phyloP scores from a whole-genome alignment of 768 basidiomycete species.

The Antrodiella citrinella region DNA sequence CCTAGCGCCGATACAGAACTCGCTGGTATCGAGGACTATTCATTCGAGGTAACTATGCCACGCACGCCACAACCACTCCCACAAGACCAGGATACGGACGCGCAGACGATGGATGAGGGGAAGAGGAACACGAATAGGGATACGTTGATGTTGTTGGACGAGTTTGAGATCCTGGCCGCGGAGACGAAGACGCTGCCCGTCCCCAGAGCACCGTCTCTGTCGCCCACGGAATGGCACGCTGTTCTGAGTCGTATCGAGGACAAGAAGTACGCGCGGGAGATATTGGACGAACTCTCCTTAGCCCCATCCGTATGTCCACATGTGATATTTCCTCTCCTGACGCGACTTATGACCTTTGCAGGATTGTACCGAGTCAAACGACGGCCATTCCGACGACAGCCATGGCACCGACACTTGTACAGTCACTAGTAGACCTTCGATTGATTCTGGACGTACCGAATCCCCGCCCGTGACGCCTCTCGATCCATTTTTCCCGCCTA shows the following conservation, averaged over 20 bases:
- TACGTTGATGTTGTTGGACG: conserved; percentile 1
- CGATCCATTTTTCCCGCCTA: neutral
- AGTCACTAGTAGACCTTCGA: neutral
- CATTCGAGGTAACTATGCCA: neutral
- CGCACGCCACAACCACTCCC: no score
- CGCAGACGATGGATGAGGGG: neutral
- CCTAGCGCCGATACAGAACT: neutral
- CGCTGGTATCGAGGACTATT: neutral
- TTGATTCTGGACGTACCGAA: neutral
- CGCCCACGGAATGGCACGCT: neutral
- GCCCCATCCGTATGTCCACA: neutral
- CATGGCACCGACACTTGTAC: neutral
- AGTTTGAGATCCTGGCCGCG: conserved; percentile 4
- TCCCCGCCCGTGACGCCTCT: neutral
- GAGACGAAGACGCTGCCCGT: conserved; percentile 4
- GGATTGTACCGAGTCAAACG: neutral
- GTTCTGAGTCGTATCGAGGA: no score
- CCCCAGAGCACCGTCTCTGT: conserved; percentile 2
- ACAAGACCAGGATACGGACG: neutral
- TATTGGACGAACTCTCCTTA: neutral
- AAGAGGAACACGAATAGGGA: neutral
- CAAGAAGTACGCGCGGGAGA: no score
- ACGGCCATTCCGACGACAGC: neutral
- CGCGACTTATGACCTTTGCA: neutral
- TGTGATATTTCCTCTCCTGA: neutral